A percentile compares a stretch with the other conserved stretches of the same genome.
Evolutionary conservation across 805 yeast species (phyloP).

Genomic region (Kuraishia ogatae): DNA sequence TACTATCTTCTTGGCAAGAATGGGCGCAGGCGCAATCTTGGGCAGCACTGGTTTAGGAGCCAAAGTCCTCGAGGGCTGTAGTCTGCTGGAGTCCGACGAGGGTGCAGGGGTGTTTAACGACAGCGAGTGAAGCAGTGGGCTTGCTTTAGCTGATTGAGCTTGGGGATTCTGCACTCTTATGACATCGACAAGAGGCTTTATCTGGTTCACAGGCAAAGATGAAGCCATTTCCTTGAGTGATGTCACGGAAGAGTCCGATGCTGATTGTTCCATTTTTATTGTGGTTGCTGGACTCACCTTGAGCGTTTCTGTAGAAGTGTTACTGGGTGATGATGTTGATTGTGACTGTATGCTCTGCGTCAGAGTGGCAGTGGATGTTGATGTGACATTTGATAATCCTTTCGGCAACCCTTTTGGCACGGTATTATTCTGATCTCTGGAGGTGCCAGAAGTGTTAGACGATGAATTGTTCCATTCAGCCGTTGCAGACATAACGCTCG

Average conservation of each 20-base stretch:
- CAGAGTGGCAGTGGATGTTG: background rate
- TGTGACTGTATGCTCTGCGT: background rate
- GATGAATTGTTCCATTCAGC: background rate
- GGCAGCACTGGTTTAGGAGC: slow-evolving; percentile 1
- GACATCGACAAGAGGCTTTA: background rate
- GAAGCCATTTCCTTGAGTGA: background rate
- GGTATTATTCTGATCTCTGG: background rate
- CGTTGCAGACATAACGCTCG: background rate
- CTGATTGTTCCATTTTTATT: background rate
- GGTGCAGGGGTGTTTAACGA: background rate
- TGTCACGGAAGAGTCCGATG: background rate
- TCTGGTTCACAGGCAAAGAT: background rate
- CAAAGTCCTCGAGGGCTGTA: background rate
- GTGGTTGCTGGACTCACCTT: background rate
- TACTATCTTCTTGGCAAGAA: background rate
- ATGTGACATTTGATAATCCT: background rate
- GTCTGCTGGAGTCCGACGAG: background rate
- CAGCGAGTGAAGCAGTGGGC: background rate
- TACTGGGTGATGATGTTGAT: background rate
- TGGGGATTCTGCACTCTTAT: background rate
- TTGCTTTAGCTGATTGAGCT: background rate
- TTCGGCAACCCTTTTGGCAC: background rate
- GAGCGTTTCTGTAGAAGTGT: background rate
- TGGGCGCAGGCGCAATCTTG: slow-evolving; percentile 2
- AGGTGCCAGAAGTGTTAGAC: background rate